A percentile compares a stretch with the other conserved stretches of the same genome.
These are phyloP conservation scores for Colletotrichum australisinense DNA, from an alignment of 2,329 filamentous ascomycete species.

Conservation along the genomic window DNA sequence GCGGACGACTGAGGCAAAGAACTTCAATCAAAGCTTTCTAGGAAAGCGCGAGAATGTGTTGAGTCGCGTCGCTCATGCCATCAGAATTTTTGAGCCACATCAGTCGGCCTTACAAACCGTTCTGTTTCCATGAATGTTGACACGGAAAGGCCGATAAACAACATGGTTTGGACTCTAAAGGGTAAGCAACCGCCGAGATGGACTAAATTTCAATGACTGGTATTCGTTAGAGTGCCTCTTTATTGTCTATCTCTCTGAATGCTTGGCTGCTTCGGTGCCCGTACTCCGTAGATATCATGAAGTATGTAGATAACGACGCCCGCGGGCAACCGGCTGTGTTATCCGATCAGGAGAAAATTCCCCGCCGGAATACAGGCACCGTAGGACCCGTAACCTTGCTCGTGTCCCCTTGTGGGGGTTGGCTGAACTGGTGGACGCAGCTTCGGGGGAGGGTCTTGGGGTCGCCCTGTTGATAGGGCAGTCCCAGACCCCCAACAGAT, in stretches of 20 bases:
- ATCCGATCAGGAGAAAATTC: background rate
- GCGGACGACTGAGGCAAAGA: too few relatives aligned
- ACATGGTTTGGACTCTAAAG: too few relatives aligned
- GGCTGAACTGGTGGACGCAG: background rate
- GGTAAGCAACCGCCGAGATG: background rate
- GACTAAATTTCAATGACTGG: background rate
- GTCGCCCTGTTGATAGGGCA: background rate
- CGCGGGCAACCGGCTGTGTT: background rate
- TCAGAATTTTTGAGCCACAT: too few relatives aligned
- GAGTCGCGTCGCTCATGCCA: too few relatives aligned
- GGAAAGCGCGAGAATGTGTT: too few relatives aligned
- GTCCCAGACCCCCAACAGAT: background rate
- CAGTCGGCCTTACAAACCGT: too few relatives aligned
- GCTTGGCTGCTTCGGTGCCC: background rate
- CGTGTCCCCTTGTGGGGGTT: background rate
- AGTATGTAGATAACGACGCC: background rate
- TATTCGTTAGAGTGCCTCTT: background rate
- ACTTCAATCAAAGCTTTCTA: too few relatives aligned
- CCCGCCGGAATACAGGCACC: background rate
- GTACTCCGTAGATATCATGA: background rate
- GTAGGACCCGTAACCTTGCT: background rate
- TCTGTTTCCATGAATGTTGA: too few relatives aligned
- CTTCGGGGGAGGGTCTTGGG: too few relatives aligned
- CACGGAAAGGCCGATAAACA: too few relatives aligned
- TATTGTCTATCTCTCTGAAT: background rate